phyloP scores from a whole-genome alignment of 2,329 filamentous ascomycete species.

The Ascochyta pisi region DNA sequence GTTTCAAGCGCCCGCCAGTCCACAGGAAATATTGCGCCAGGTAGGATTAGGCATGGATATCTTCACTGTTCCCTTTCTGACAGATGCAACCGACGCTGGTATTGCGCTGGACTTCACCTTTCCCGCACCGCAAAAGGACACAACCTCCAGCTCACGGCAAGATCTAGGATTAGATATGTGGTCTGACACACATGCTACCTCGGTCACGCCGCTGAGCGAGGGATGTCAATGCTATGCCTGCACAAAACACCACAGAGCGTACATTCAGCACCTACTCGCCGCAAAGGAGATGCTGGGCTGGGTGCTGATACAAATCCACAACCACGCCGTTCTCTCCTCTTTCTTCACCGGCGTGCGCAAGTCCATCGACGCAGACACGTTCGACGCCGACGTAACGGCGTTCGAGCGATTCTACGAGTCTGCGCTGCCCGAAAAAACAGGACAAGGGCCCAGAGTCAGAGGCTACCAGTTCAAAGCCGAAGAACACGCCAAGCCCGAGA shows the following conservation, averaged over 20 bases:
- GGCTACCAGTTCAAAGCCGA: conserved; percentile 45
- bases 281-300: conserved; percentile 98
- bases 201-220: conserved; percentile 66
- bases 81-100: conserved; percentile 78
- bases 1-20: conserved; percentile 71
- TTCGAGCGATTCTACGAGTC: conserved; percentile 75
- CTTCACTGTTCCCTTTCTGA: conserved; percentile 78
- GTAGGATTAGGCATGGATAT: conserved; percentile 80
- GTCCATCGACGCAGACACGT: conserved; percentile 65
- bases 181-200: conserved; percentile 64
- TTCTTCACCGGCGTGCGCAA: conserved; percentile 78
- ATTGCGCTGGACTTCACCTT: conserved; percentile 84
- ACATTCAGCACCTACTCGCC: conserved; percentile 82
- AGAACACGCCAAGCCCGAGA: conserved; percentile 37
- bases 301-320: conserved; percentile 91
- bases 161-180: conserved; percentile 81
- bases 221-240: conserved; percentile 85
- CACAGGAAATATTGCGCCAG: conserved; percentile 79
- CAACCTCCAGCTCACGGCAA: conserved; percentile 22
- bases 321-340: conserved; percentile 72
- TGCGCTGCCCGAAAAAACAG: conserved; percentile 75
- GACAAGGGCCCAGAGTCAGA: conserved; percentile 68
- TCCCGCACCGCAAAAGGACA: conserved; percentile 52
- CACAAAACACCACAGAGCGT: conserved; percentile 82
- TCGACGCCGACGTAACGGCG: conserved; percentile 59